Conservation (phyloP, 2,329 filamentous ascomycete species). For the Cyphellophora attinorum region DNA sequence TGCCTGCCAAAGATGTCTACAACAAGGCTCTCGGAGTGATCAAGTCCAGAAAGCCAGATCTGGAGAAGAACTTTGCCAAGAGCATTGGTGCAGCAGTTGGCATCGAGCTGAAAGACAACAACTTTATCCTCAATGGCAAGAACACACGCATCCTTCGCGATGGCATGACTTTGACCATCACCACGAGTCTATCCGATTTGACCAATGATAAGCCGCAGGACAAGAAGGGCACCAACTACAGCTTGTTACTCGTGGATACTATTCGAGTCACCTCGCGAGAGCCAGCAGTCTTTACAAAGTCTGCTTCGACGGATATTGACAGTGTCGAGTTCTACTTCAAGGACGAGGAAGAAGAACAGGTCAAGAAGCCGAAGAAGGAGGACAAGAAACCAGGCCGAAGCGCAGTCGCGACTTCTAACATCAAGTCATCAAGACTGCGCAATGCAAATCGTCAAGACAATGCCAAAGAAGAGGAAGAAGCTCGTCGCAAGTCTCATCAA, state of each 20-base stretch:
- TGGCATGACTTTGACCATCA: constrained; percentile 91
- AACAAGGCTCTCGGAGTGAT: constrained; percentile 72
- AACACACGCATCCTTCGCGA: constrained; percentile 77
- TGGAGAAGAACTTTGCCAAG: constrained; percentile 91
- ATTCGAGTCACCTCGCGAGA: constrained; percentile 65
- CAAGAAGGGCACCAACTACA: constrained; percentile 82
- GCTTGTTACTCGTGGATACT: constrained; percentile 83
- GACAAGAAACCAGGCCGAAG: constrained; percentile 80
- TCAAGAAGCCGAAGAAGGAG: constrained; percentile 75
- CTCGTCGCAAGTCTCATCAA: constrained; percentile 79
- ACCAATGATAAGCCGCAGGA: constrained; percentile 80
- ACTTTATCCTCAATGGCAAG: constrained; percentile 77
- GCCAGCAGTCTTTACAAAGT: constrained; percentile 74
- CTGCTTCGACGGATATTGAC: constrained; percentile 83
- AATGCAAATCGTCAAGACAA: constrained; percentile 75
- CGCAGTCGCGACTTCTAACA: constrained; percentile 87
- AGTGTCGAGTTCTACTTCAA: constrained; percentile 98
- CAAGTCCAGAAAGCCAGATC: constrained; percentile 82
- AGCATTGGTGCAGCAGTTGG: constrained; percentile 88
- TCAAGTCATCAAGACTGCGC: constrained; percentile 84
- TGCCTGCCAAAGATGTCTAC: constrained; percentile 80
- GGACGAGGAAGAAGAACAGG: constrained; percentile 75
- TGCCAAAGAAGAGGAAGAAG: constrained; percentile 65
- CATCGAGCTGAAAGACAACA: constrained; percentile 78
- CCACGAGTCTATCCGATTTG: constrained; percentile 81